Evolutionary conservation across 768 basidiomycete genomes (phyloP).

Genomic region (Boletales sp.): DNA sequence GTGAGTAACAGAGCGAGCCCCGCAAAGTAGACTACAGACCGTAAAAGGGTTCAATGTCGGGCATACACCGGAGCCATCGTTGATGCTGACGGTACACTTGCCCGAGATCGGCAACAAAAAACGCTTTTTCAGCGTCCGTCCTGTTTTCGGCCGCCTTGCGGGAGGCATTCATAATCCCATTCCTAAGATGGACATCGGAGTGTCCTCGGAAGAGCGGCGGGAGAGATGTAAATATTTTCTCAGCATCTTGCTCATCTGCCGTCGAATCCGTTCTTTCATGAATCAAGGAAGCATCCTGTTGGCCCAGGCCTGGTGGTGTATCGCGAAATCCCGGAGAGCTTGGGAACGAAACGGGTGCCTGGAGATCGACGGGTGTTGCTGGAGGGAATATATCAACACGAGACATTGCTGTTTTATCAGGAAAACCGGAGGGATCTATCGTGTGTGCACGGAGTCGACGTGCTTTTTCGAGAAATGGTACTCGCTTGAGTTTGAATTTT

Average conservation of each 20-base stretch:
- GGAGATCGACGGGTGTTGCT: constrained; percentile 24
- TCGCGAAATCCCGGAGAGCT: constrained; percentile 21
- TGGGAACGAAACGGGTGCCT: constrained; percentile 29
- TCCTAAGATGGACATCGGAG: constrained; percentile 69
- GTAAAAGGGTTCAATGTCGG: constrained; percentile 91
- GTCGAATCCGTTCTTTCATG: constrained; percentile 52
- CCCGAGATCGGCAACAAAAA: constrained; percentile 93
- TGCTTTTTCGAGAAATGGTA: constrained; percentile 23
- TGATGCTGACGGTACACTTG: constrained; percentile 82
- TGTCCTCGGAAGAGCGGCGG: constrained; percentile 68
- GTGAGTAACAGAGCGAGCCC: constrained; percentile 25
- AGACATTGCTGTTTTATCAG: constrained; percentile 47
- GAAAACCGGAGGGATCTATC: constrained; percentile 17
- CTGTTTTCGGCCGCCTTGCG: constrained; percentile 48
- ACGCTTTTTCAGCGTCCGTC: constrained; percentile 85
- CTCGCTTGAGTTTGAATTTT: constrained; percentile 22
- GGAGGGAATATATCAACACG: constrained; percentile 48
- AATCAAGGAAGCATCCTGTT: constrained; percentile 5
- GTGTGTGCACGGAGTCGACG: constrained; percentile 22
- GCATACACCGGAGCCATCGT: constrained; percentile 74
- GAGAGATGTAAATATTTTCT: constrained; percentile 54
- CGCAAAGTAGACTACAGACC: constrained; percentile 48
- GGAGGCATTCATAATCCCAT: constrained; percentile 68
- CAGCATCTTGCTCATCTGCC: constrained; percentile 30
- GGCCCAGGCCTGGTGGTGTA: constrained; percentile 18